These are phyloP conservation scores for Russula ochroleuca DNA, from an alignment of 768 basidiomycete genomes.

Conservation along the genomic window DNA sequence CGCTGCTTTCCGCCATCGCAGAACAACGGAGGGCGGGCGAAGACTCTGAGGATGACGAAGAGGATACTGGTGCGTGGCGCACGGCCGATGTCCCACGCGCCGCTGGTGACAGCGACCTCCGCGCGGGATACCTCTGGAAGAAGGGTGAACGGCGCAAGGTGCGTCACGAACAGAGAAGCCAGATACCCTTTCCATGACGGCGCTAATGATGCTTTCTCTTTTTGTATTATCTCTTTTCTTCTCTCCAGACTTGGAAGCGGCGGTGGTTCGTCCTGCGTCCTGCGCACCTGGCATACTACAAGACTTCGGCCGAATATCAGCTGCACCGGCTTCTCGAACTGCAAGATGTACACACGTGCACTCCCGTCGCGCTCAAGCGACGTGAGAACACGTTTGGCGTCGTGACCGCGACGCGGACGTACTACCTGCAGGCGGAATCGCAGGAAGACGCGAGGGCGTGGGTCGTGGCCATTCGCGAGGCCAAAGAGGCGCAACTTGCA, in stretches of 20 bases:
- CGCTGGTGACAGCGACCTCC: constrained; percentile 69
- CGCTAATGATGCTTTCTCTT: background rate
- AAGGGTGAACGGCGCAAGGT: constrained; percentile 98
- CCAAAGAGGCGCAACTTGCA: constrained; percentile 58
- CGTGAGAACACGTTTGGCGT: constrained; percentile 88
- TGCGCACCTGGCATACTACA: constrained; percentile 94
- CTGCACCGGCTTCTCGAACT: constrained; percentile 85
- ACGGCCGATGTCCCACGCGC: constrained; percentile 43
- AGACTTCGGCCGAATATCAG: constrained; percentile 91
- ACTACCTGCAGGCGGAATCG: constrained; percentile 79
- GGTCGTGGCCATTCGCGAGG: constrained; percentile 78
- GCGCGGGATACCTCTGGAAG: constrained; percentile 94
- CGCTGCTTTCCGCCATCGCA: constrained; percentile 61
- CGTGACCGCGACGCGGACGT: constrained; percentile 85
- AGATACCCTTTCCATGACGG: background rate
- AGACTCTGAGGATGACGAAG: constrained; percentile 67
- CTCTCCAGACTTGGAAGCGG: constrained; percentile 92
- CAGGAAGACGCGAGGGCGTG: constrained; percentile 73
- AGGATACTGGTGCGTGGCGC: constrained; percentile 73
- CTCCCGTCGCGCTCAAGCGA: constrained; percentile 81
- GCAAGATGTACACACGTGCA: constrained; percentile 84
- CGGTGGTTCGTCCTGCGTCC: constrained; percentile 96
- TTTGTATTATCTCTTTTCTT: background rate
- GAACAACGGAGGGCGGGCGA: constrained; percentile 49
- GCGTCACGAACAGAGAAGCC: constrained; percentile 28